A percentile compares a stretch with the other conserved stretches of the same genome.
These are phyloP conservation scores for Nicotiana benthamiana DNA, from an alignment of 257 asterid species.

Conservation along the genomic window DNA sequence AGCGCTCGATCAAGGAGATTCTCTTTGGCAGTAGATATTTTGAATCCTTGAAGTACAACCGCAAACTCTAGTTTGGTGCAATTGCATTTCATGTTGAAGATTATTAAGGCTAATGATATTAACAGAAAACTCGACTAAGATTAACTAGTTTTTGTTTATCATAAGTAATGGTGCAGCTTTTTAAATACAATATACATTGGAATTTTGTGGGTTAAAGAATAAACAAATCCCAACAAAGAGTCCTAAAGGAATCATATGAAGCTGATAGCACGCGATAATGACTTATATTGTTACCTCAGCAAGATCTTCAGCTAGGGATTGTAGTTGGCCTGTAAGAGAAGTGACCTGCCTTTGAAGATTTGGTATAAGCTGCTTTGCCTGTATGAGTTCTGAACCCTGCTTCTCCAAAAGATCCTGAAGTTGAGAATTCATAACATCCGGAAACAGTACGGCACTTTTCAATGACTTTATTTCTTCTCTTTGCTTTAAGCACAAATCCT, in stretches of 20 bases:
- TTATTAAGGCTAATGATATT: neutral
- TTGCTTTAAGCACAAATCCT: conserved; percentile 92
- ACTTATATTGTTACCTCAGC: conserved; percentile 58
- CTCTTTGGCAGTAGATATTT: neutral
- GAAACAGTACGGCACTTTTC: conserved; percentile 69
- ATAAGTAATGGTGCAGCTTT: neutral
- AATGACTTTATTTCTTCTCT: conserved; percentile 91
- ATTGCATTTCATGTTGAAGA: neutral
- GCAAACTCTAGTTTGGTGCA: neutral
- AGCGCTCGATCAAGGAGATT: neutral
- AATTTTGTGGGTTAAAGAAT: neutral
- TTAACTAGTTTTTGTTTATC: neutral
- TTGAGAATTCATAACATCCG: conserved; percentile 62
- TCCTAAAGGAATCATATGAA: neutral
- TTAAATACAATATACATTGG: neutral
- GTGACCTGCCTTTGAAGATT: conserved; percentile 89
- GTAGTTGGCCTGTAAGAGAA: conserved; percentile 85
- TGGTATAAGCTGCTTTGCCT: conserved; percentile 88
- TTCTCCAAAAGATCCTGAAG: conserved; percentile 54
- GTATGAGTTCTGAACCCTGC: conserved; percentile 72
- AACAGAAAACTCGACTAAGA: neutral
- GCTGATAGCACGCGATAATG: neutral
- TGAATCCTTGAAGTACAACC: neutral
- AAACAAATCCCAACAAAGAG: neutral
- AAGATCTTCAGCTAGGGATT: conserved; percentile 82